Base-by-base conservation (phyloP, 306 rosid species). In the Rosa multiflora region DNA sequence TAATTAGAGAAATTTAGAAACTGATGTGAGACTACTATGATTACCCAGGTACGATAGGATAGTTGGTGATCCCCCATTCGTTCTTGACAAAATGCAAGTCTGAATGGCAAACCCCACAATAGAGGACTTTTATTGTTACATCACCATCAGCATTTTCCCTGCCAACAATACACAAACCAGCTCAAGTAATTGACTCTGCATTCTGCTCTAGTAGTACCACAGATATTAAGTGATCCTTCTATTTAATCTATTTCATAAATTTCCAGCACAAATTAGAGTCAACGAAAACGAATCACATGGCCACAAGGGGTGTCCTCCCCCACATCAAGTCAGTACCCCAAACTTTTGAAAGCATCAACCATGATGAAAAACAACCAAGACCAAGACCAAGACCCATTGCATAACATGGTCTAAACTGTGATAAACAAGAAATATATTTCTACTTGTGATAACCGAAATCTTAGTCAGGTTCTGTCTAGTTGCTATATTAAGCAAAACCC, bases 21-120 rank as follows among this genome's bases (percentile, higher is more conserved):
- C 18, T 62, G 67, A 39, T 8, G 46, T 15, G 67, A 47, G 37
- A 37, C 13, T 26, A 58, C 8, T 32, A 66, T 13, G 79, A 29
- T 84, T 84, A 94, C 98, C 98, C 98, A 2, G 98, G 98, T 83
- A 94, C 97, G 59, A 94, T 43, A 29, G 98, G 98, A 81, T 86
- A 94, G 48, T 73, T 78, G 3, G 97, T 90, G 85, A 85, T 59
- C n/a, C 97, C 97, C 98, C 97, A 92, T 0, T 94, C 98, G 35
- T 94, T 94, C 85, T 87, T 92, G 21, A 70, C 26, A 61, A 64
- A 68, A 76, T 94, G 98, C 11, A 94, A 88, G 85, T 94, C 98
- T 55, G 97, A 92, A 81, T 94, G 98, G 78, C 98, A 94, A 89
- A 94, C 90, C 21, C 98, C 98, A 56, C 97, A 94, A 61, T 51